Base-by-base conservation (phyloP, 2,329 filamentous ascomycete genomes). In the Pseudopyricularia javanii region DNA sequence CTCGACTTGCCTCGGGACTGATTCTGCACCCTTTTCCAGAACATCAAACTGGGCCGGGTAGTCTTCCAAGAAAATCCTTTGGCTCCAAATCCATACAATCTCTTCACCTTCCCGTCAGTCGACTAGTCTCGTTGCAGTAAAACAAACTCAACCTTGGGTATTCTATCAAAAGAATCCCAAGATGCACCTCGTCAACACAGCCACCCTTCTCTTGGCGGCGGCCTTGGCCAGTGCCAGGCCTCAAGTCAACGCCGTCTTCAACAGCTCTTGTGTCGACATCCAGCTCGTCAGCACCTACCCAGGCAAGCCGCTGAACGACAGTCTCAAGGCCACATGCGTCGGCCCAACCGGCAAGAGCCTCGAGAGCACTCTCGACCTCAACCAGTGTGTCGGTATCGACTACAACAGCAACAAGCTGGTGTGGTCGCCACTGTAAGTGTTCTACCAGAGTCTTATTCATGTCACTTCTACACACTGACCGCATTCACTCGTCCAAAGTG, bases 341-440 rank as follows among this genome's bases (percentile, higher is more conserved):
- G 47, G 3, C 33, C 30, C 26, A 7, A 22, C 33, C 12, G 20
- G 48, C 32, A 45, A n/a, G 26, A 32, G 45, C 8, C 54, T 55
- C 49, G 47, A 48, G 30, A 51, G 55, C 20, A 49, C 52, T 3
- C 53, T 60, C 14, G 58, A 60, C 34, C 51, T 60, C 15, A 58
- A 59, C 45, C 53, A 58, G 2, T 60, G 59, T 15, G 12, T 60
- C 1, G 58, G 59, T 22, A 53, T 60, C 47, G 47, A 59, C 49
- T 48, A 56, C 33, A 30, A 22, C 0, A 53, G 49, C 4, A 56
- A 45, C 0, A n/a, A 12, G 1, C 53, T 60, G 5, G 28, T 4
- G 1, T 60, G 59, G 59, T 53, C 55, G 6, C 30, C 52, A 11
- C 54, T 57, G 56, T 58, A 54, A 37, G 55, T 43, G 14, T 33